Conservation (phyloP, 2,329 filamentous ascomycete species). For the Nothopassalora personata region DNA sequence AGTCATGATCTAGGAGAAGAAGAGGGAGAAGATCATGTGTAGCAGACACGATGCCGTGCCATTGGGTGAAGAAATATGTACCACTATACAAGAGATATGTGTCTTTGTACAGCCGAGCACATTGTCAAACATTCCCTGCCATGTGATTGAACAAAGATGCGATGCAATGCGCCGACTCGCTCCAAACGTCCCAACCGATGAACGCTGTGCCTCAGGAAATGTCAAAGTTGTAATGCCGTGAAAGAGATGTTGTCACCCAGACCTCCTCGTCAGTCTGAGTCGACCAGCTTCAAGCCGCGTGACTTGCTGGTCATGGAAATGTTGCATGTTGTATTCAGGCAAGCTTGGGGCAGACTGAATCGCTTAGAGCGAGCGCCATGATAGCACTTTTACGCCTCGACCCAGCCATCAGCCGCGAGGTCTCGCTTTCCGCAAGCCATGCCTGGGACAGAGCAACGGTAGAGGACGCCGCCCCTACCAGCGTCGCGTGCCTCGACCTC, state of each 20-base stretch:
- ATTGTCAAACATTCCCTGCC: neutral
- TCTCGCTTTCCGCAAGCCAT: slow-evolving; percentile 41
- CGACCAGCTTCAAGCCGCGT: neutral
- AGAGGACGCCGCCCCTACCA: slow-evolving; percentile 7
- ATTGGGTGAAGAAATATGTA: neutral
- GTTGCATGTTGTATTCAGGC: neutral
- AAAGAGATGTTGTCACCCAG: neutral
- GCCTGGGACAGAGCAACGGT: slow-evolving; percentile 38
- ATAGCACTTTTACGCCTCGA: slow-evolving; percentile 10
- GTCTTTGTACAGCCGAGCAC: neutral
- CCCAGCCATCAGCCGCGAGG: slow-evolving; percentile 25
- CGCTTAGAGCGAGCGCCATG: neutral
- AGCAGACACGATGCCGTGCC: neutral
- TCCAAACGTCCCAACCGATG: neutral
- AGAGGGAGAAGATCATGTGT: neutral
- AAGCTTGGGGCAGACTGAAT: neutral
- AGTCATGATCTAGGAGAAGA: neutral
- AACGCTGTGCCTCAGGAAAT: neutral
- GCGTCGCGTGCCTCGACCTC: neutral
- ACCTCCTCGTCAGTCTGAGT: neutral
- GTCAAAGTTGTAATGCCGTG: neutral
- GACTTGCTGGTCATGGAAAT: neutral
- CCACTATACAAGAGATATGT: neutral
- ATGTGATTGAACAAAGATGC: neutral
- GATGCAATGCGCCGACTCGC: neutral